These are phyloP conservation scores for Neoboletus magnificus DNA, from an alignment of 768 basidiomycete species.

Conservation along the genomic window DNA sequence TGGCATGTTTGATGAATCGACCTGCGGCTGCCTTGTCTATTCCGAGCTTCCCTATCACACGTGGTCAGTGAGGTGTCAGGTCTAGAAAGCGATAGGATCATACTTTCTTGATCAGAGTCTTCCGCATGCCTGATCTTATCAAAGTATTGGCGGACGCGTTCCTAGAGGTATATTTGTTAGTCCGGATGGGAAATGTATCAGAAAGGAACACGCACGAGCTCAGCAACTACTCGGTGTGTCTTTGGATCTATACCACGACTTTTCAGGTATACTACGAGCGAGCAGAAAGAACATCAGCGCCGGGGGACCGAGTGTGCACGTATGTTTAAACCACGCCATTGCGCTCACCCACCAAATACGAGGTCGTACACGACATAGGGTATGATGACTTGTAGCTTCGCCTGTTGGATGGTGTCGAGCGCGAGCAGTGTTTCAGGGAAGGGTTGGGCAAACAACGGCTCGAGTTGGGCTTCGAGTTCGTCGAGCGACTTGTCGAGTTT, in stretches of 20 bases:
- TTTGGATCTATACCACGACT: constrained; percentile 76
- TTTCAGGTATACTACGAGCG: constrained; percentile 69
- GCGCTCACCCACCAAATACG: constrained; percentile 64
- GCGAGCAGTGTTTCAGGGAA: constrained; percentile 62
- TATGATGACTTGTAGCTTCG: constrained; percentile 72
- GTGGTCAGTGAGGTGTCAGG: neutral
- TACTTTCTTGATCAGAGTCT: constrained; percentile 51
- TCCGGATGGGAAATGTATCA: no score
- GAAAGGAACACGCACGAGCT: constrained; percentile 34
- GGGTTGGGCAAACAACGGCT: constrained; percentile 63
- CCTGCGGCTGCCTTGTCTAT: constrained; percentile 77
- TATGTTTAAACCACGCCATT: neutral
- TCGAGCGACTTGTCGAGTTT: constrained; percentile 58
- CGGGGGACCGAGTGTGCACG: neutral
- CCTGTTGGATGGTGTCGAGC: constrained; percentile 73
- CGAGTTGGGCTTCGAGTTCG: constrained; percentile 63
- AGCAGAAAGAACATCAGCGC: neutral
- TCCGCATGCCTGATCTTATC: constrained; percentile 78
- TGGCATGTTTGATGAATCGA: constrained; percentile 83
- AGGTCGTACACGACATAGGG: constrained; percentile 86
- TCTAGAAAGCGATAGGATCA: neutral
- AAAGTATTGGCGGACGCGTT: constrained; percentile 77
- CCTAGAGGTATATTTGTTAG: constrained; percentile 37
- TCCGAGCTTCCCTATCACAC: constrained; percentile 36
- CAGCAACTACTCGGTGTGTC: constrained; percentile 71